Conservation (phyloP, 495 filamentous ascomycete genomes). For the Talaromyces borbonicus region DNA sequence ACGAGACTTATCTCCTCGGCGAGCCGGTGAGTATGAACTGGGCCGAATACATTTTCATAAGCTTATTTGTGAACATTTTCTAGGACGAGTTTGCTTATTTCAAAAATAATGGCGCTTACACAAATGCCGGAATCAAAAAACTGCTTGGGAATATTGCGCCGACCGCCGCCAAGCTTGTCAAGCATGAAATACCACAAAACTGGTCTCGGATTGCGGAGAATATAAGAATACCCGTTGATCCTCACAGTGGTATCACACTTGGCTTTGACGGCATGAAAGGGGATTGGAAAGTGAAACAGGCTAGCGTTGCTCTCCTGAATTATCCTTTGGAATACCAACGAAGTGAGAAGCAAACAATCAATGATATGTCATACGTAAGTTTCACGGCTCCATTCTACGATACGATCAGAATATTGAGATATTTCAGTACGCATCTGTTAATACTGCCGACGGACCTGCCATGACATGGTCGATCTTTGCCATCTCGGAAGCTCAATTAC, state of each 20-base stretch:
- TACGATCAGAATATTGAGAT: not conserved
- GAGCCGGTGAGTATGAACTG: not conserved
- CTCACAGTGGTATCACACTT: not conserved
- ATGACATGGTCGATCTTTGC: conserved; percentile 54
- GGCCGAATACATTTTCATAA: not conserved
- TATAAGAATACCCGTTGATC: conserved; percentile 1
- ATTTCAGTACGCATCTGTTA: conserved; percentile 41
- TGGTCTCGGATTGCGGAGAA: conserved; percentile 6
- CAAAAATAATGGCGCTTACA: conserved; percentile 4
- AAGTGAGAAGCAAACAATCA: conserved; percentile 17
- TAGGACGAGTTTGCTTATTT: conserved; percentile 6
- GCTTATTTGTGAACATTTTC: not conserved
- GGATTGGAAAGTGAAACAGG: conserved; percentile 47
- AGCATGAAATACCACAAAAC: conserved; percentile 1
- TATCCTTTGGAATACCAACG: conserved; percentile 41
- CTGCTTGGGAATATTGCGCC: not conserved
- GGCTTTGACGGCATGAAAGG: conserved; percentile 39
- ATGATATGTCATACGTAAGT: conserved; percentile 41
- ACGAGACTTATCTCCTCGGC: not conserved
- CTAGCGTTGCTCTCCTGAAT: conserved; percentile 46
- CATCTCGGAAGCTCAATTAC: conserved; percentile 42
- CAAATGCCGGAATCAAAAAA: conserved; percentile 2
- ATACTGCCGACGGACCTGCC: conserved; percentile 46
- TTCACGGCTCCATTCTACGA: not conserved
- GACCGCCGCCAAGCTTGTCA: not conserved